These are phyloP conservation scores for Aspergillus ibericus DNA, from an alignment of 2,329 filamentous ascomycete species.

Conservation along the genomic window DNA sequence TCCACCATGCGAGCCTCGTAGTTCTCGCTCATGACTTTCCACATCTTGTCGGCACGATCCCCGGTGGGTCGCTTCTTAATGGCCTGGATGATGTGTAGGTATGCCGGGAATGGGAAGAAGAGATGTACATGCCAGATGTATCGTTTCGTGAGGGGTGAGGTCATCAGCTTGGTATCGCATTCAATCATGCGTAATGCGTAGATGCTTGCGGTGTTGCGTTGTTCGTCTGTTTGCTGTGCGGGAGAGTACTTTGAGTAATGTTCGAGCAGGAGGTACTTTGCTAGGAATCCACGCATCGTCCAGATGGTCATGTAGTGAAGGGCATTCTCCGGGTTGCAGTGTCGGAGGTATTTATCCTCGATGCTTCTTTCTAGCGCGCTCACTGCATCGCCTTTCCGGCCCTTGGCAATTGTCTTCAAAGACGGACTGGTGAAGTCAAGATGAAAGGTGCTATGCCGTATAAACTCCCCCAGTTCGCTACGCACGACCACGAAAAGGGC, in stretches of 20 bases:
- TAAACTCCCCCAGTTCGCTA: slow-evolving; percentile 43
- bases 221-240: slow-evolving; percentile 26
- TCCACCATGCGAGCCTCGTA: slow-evolving; percentile 38
- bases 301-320: slow-evolving; percentile 52
- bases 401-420: slow-evolving; percentile 31
- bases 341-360: slow-evolving; percentile 49
- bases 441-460: slow-evolving; percentile 42
- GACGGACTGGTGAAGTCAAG: slow-evolving; percentile 50
- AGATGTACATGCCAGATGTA: slow-evolving; percentile 46
- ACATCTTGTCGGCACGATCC: slow-evolving; percentile 38
- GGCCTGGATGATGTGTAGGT: slow-evolving; percentile 48
- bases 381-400: slow-evolving; percentile 26
- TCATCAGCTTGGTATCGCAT: slow-evolving; percentile 48
- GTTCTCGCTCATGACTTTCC: slow-evolving; percentile 50
- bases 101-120: slow-evolving; percentile 53
- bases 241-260: slow-evolving; percentile 40
- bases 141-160: slow-evolving; percentile 42
- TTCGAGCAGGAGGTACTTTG: slow-evolving; percentile 53
- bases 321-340: slow-evolving; percentile 43
- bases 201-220: slow-evolving; percentile 32
- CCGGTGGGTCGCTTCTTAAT: slow-evolving; percentile 39
- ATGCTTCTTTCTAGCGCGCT: slow-evolving; percentile 41
- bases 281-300: slow-evolving; percentile 46
- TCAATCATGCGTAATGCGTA: slow-evolving; percentile 44
- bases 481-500: slow-evolving; percentile 47